phyloP scores from a whole-genome alignment of 2,329 filamentous ascomycete genomes.

The Aspergillus neotritici region DNA sequence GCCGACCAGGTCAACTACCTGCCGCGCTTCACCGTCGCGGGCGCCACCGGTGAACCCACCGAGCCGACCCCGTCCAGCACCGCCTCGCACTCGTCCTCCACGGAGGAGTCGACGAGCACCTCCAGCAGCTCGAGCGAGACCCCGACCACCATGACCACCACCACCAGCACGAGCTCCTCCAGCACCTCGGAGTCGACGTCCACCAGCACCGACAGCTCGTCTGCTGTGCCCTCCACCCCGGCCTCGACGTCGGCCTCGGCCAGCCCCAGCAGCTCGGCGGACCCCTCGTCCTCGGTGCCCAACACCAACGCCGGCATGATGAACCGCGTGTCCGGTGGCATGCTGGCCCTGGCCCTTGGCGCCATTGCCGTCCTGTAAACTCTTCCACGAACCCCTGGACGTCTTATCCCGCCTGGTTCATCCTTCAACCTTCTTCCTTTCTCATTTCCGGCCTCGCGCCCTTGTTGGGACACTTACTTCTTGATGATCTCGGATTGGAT shows the following conservation, averaged over 20 bases:
- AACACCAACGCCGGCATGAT: constrained; percentile 26
- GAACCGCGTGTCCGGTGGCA: constrained; percentile 31
- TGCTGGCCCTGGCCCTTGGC: constrained; percentile 33
- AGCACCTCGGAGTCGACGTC: constrained; percentile 7
- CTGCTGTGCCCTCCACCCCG: constrained; percentile 12
- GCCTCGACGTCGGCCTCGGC: constrained; percentile 19
- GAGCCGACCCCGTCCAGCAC: constrained; percentile 23
- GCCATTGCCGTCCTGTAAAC: constrained; percentile 32
- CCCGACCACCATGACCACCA: constrained; percentile 20
- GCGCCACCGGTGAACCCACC: constrained; percentile 36
- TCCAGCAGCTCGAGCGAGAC: constrained; percentile 13
- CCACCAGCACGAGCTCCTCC: constrained; percentile 17
- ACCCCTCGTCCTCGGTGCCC: constrained; percentile 16
- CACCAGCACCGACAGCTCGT: constrained; percentile 16
- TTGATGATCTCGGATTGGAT: too few relatives aligned
- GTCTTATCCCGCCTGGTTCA: too few relatives aligned
- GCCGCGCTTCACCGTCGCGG: constrained; percentile 47
- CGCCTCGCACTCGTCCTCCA: constrained; percentile 17
- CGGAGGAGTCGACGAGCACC: constrained; percentile 14
- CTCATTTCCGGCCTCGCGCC: too few relatives aligned
- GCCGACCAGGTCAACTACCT: constrained; percentile 46
- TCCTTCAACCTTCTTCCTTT: too few relatives aligned
- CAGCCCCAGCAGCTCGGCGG: constrained; percentile 16
- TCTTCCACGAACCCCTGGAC: too few relatives aligned
- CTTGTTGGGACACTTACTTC: too few relatives aligned